Evolutionary conservation across 805 yeast genomes (phyloP).

Genomic region (Yamadazyma phyllophila): DNA sequence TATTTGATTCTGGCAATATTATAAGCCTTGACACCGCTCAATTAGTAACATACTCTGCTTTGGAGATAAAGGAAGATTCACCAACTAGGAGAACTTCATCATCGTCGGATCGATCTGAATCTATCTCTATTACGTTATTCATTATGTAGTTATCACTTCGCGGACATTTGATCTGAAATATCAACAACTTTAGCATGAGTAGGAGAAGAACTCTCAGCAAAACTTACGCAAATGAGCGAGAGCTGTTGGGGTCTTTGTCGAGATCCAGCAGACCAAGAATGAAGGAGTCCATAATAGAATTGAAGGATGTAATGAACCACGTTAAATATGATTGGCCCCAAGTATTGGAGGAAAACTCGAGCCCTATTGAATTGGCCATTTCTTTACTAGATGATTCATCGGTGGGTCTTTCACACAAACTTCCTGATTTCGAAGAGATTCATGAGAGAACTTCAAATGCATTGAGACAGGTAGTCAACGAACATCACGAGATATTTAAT

Average conservation of each 20-base stretch:
- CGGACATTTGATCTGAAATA: constrained; percentile 1
- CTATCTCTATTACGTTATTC: constrained; percentile 2
- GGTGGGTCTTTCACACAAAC: constrained; percentile 82
- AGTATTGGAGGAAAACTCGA: constrained; percentile 36
- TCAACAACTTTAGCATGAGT: constrained; percentile 6
- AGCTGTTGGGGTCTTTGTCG: neutral
- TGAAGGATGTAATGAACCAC: constrained; percentile 35
- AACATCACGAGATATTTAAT: constrained; percentile 80
- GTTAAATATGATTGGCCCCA: constrained; percentile 46
- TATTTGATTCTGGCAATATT: neutral
- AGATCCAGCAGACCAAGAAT: constrained; percentile 2
- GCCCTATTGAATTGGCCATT: constrained; percentile 68
- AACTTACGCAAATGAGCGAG: constrained; percentile 1
- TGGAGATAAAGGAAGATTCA: neutral
- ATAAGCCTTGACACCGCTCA: neutral
- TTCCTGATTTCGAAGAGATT: constrained; percentile 62
- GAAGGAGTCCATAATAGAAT: constrained; percentile 31
- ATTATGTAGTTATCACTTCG: neutral
- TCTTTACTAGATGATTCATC: constrained; percentile 82
- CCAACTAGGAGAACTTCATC: neutral
- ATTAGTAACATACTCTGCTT: neutral
- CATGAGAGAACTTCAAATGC: constrained; percentile 55
- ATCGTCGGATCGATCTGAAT: neutral
- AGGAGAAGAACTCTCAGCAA: constrained; percentile 10
- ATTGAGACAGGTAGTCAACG: constrained; percentile 70